A percentile compares a stretch with the other conserved stretches of the same genome.
Evolutionary conservation across 1,284 basidiomycete species (phyloP).

Genomic region (Papiliotrema laurentii): DNA sequence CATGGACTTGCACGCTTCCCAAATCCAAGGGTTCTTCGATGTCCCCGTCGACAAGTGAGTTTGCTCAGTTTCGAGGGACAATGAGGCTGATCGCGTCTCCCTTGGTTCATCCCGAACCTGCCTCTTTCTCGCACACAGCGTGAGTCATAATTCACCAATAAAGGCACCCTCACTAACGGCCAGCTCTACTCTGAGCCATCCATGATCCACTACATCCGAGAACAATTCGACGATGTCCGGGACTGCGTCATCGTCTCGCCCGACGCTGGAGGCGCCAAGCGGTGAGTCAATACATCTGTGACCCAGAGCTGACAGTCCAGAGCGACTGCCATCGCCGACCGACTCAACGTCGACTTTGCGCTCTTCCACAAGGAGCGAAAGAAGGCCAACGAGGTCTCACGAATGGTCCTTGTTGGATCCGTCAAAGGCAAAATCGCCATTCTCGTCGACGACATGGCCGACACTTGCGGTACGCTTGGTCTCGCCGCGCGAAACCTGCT

Average conservation of each 20-base stretch:
- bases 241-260: conserved; percentile 96
- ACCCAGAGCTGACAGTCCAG: conserved; percentile 50
- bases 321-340: conserved; percentile 95
- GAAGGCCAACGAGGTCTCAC: conserved; percentile 97
- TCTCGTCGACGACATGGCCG: conserved; percentile 99
- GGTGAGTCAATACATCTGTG: conserved; percentile 54
- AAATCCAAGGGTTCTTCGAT: conserved; percentile 99
- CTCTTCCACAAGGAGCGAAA: conserved; percentile 99
- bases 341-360: conserved; percentile 95
- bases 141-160: no score
- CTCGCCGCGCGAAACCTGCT: conserved; percentile 83
- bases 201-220: conserved; percentile 89
- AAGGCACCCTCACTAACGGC: neutral
- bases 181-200: conserved; percentile 98
- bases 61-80: no score
- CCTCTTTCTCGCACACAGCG: no score
- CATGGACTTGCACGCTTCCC: conserved; percentile 97
- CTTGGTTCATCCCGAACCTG: no score
- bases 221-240: conserved; percentile 72
- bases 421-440: conserved; percentile 92
- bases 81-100: no score
- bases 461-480: conserved; percentile 96
- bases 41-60: conserved; percentile 99
- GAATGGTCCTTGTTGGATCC: conserved; percentile 96
- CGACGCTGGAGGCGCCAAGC: conserved; percentile 97